A percentile compares a stretch with the other conserved stretches of the same genome.
phyloP scores from a whole-genome alignment of 345 rosid genomes.

The Citrus cavaleriei region DNA sequence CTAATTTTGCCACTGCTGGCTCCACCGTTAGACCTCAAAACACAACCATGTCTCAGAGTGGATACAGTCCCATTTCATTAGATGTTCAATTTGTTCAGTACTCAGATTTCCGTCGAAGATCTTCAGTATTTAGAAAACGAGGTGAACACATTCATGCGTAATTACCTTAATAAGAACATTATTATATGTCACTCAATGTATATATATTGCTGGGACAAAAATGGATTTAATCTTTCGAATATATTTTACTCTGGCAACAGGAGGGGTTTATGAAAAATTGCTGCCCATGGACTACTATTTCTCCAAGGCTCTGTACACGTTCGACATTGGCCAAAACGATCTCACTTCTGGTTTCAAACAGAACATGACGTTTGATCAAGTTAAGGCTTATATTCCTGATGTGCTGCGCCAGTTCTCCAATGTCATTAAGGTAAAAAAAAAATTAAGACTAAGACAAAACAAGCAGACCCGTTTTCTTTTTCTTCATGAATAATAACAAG shows the following conservation, averaged over 20 bases:
- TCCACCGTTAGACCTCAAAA: slow-evolving; percentile 62
- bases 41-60: slow-evolving; percentile 53
- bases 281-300: slow-evolving; percentile 50
- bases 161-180: neutral
- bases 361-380: slow-evolving; percentile 55
- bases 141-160: slow-evolving; percentile 23
- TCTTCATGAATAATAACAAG: neutral
- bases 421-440: slow-evolving; percentile 35
- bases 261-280: slow-evolving; percentile 36
- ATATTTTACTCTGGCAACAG: slow-evolving; percentile 2
- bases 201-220: too few species aligned
- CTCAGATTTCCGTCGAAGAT: slow-evolving; percentile 47
- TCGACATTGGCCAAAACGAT: slow-evolving; percentile 79
- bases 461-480: neutral
- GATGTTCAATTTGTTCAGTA: slow-evolving; percentile 59
- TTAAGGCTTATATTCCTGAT: slow-evolving; percentile 56
- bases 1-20: slow-evolving; percentile 79
- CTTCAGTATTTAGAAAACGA: slow-evolving; percentile 30
- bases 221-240: too few species aligned
- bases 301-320: slow-evolving; percentile 42
- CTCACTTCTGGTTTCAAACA: slow-evolving; percentile 59
- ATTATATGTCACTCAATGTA: neutral
- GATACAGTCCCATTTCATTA: slow-evolving; percentile 66
- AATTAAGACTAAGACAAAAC: neutral
- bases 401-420: slow-evolving; percentile 34